Evolutionary conservation across 805 yeast species (phyloP).

Genomic region (Candida vartiovaarae): DNA sequence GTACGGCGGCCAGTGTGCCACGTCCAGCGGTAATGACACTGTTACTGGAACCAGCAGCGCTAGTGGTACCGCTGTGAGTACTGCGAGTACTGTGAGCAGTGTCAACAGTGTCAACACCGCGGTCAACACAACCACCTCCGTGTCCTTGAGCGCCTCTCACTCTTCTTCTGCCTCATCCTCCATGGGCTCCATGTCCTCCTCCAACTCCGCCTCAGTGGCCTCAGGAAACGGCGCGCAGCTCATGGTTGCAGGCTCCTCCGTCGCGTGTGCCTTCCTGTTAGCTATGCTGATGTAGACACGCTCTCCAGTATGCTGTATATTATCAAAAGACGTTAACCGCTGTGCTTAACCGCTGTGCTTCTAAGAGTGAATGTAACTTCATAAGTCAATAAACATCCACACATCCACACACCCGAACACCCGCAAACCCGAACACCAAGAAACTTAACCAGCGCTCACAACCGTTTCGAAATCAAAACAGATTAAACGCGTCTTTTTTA

Average conservation of each 20-base stretch:
- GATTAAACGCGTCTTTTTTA: background rate
- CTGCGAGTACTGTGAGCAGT: background rate
- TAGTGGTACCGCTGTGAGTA: background rate
- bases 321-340: too few species aligned
- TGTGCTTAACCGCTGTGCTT: too few species aligned
- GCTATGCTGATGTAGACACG: slow-evolving; percentile 7
- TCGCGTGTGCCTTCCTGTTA: slow-evolving; percentile 10
- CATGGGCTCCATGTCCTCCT: slow-evolving; percentile 8
- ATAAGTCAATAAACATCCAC: too few species aligned
- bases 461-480: background rate
- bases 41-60: background rate
- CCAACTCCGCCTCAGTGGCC: slow-evolving; percentile 7
- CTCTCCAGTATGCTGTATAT: background rate
- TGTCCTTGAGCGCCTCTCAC: slow-evolving; percentile 9
- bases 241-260: slow-evolving; percentile 10
- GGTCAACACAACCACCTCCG: slow-evolving; percentile 3
- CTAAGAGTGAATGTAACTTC: too few species aligned
- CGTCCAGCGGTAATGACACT: background rate
- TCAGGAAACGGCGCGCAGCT: slow-evolving; percentile 12
- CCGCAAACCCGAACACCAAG: too few species aligned
- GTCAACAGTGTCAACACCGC: background rate
- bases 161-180: slow-evolving; percentile 10
- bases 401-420: too few species aligned
- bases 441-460: too few species aligned
- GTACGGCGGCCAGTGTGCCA: slow-evolving; percentile 9